Evolutionary conservation across 495 filamentous ascomycete species (phyloP), one percentile per base, ranked within the genome.

Genomic region (Trichoderma erinaceum): DNA sequence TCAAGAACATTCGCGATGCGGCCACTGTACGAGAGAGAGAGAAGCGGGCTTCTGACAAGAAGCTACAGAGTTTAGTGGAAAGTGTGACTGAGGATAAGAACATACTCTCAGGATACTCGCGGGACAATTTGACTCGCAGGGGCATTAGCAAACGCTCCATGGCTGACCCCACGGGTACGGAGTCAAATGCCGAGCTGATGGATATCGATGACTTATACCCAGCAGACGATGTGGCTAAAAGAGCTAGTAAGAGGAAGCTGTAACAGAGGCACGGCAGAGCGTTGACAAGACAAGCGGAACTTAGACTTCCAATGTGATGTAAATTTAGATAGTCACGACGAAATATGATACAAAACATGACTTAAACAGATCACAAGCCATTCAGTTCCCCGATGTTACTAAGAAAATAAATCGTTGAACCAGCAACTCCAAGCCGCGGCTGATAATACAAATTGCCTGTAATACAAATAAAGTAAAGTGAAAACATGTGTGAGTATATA

Each of bases 1-100:
- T 95, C 66, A 79, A 75, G 12, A 80, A 74, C 44, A 80, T 91
- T 63, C 84, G 83, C 66, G 75, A 74, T 1, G 79, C 81, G n/a
- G 87, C 87, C 15, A 79, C 84, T 58, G 81, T 80, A 66, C 81
- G 84, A 11, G 81, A 83, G 35, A 79, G 77, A 11, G 83, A 89
- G 27, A 75, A 80, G 52, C 73, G 76, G 18, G 82, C 80, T 52
- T 79, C 80, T 76, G 74, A 80, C 23, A 73, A 74, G 18, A 73
- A 79, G 15, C 74, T 87, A 29, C 82, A 87, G 27, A 74, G 73
- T 68, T 74, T 84, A 4, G 71, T 82, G 35, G 78, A 81, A 64
- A 74, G 76, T 52, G 74, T 80, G 68, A 71, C 76, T 67, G 82
- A 81, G 71, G 74, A 48, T 71, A 65, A 65, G 10, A 29, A 18